Conservation (phyloP, 306 rosid species). For the apple (Malus domestica) region ASM211411v1 NC_041789.1:27915001-27915500, state of each 20-base stretch:
- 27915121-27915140: slow-evolving; percentile 61
- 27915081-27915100: background rate
- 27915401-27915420: background rate
- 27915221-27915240: slow-evolving; percentile 88
- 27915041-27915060: background rate
- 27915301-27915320: background rate
- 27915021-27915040: slow-evolving; percentile 5
- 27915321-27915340: background rate
- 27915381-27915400: background rate
- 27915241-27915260: background rate
- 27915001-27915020: slow-evolving; percentile 57
- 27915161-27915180: slow-evolving; percentile 77
- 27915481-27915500: background rate
- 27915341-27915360: background rate
- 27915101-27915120: slow-evolving; percentile 6
- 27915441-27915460: background rate
- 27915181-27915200: slow-evolving; percentile 63
- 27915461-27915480: background rate
- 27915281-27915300: background rate
- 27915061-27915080: background rate
- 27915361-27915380: background rate
- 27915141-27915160: slow-evolving; percentile 80
- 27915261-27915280: background rate
- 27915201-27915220: slow-evolving; percentile 70
- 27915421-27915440: background rate